Evolutionary conservation across 257 asterid genomes (phyloP), one percentile per base, ranked within the genome.

Genomic region (Solanum corneliomulleri): DNA sequence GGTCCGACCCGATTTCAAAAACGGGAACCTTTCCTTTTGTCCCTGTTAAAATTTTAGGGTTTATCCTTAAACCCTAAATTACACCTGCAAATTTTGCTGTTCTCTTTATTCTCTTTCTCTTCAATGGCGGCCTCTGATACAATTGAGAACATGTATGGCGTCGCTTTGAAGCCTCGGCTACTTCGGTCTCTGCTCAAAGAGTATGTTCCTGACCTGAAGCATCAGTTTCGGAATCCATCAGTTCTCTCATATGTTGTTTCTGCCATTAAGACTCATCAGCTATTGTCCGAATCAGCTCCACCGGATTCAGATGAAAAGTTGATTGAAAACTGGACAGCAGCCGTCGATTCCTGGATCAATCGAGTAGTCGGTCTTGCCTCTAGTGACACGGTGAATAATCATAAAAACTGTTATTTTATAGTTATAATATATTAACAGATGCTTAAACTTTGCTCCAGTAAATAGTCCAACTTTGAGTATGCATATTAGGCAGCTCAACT

Each of bases 311-410:
- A 91, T 14, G 90, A 88, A 83, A 93, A 93, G 56, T 69, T 90
- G 72, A 82, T 86, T 10, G 96, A 93, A 3, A 87, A 89, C 56
- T 95, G 98, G 99, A 95, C 93, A 85, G 87, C 94, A 1, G 90
- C 95, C 1, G 94, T 95, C 1, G 99, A 97, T 90, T 91, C 94
- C 18, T 97, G 99, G 99, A 88, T 93, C 90, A 90, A 92, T 77
- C 96, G 98, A 68, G 14, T 94, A 68, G 90, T 92, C 74, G 68
- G 87, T 47, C 96, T 97, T 41, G 92, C 89, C 39, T 93, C 98
- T 27, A 88, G 93, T 83, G 87, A 86, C 83, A 92, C 89, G 99
- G 98, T 96, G 89, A 89, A 85, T 81, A 49, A 39, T 41, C 31
- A 3, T 74, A 27, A 15, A 5, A 45, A 5, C 66, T 44, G 10